Conservation (phyloP, 192 early-diverging fungal genomes). For the Dispira simplex region DNA sequence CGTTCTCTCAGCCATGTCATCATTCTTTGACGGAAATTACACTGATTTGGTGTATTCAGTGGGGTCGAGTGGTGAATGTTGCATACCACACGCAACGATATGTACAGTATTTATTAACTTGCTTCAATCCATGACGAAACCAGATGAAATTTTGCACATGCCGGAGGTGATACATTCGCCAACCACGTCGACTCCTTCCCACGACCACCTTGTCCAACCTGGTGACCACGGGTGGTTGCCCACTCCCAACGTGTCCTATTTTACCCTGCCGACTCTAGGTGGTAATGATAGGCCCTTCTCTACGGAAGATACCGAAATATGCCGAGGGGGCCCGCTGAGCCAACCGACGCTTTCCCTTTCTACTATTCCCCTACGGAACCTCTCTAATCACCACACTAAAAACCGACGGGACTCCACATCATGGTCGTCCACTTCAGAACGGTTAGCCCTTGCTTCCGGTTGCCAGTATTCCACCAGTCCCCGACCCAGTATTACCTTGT, state of each 20-base stretch:
- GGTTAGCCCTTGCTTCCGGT: neutral
- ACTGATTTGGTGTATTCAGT: neutral
- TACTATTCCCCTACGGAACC: no score
- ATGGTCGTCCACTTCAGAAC: no score
- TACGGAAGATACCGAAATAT: no score
- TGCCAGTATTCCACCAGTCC: neutral
- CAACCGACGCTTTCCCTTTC: no score
- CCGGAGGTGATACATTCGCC: neutral
- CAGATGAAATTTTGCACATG: neutral
- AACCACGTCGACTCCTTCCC: neutral
- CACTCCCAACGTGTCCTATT: no score
- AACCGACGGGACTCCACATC: no score
- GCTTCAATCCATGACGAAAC: neutral
- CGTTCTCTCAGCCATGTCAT: conserved; percentile 1
- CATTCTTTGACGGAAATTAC: neutral
- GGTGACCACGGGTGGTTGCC: no score
- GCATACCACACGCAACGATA: neutral
- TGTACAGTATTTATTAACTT: neutral
- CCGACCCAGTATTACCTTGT: neutral
- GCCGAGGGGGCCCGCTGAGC: no score
- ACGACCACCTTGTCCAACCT: neutral
- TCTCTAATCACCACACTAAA: no score
- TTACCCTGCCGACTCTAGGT: no score
- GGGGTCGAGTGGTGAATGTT: neutral
- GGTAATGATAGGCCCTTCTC: no score